Percentiles rank a stretch among this genome's conserved stretches.
Evolutionary conservation across 305 asterid genomes (phyloP).

Genomic region (Solanum hybrid): DNA sequence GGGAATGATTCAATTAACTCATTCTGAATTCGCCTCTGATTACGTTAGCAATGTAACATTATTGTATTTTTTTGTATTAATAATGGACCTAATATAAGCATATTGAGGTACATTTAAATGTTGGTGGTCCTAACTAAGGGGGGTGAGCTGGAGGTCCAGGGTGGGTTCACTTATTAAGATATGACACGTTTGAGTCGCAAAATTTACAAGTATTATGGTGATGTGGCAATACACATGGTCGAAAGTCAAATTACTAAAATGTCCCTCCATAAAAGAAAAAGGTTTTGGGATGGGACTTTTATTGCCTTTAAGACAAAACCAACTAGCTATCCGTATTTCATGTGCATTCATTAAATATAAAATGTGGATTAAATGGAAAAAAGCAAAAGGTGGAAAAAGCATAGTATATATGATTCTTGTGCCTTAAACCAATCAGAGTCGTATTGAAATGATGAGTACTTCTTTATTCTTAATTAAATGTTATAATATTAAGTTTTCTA

Average conservation of each 20-base stretch:
- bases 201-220: neutral
- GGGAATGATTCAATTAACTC: neutral
- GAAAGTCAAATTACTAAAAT: neutral
- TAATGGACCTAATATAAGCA: neutral
- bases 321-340: conserved; percentile 18
- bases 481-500: fast-evolving
- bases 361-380: conserved; percentile 35
- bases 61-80: neutral
- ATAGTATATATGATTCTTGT: conserved; percentile 31
- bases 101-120: neutral
- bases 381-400: neutral
- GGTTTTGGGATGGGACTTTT: conserved; percentile 12
- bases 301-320: conserved; percentile 36
- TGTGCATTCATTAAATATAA: conserved; percentile 55
- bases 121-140: neutral
- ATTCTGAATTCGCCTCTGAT: neutral
- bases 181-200: neutral
- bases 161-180: neutral
- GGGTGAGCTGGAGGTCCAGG: neutral
- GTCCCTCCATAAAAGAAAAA: neutral
- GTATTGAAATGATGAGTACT: neutral
- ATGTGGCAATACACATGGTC: neutral
- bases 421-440: conserved; percentile 11
- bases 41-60: neutral
- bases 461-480: neutral